phyloP scores from a whole-genome alignment of 148 eudicot species.

The Spergularia bocconei region DNA sequence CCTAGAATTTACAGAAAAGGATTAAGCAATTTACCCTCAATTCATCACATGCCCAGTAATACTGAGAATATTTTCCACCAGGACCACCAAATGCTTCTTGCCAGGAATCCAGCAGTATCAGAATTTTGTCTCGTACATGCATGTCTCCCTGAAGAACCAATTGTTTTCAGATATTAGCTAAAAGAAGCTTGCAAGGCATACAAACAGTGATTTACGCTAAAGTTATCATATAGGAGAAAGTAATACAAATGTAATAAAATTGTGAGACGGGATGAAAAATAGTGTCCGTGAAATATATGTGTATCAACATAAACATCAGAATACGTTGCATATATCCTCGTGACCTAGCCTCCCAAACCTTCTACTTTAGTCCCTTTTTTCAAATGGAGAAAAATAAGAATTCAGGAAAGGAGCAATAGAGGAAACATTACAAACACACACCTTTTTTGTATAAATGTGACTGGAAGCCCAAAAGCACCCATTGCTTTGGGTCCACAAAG shows the following conservation, averaged over 20 bases:
- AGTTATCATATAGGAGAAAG: neutral
- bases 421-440: too few relatives aligned
- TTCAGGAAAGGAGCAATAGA: too few relatives aligned
- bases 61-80: slow-evolving; percentile 73
- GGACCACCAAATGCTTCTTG: slow-evolving; percentile 95
- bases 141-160: slow-evolving; percentile 58
- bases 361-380: too few relatives aligned
- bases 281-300: neutral
- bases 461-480: too few relatives aligned
- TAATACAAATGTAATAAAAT: neutral
- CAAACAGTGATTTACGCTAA: neutral
- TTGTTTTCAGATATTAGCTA: neutral
- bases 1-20: neutral
- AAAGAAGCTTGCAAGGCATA: neutral
- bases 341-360: too few relatives aligned
- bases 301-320: neutral
- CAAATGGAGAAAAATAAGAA: too few relatives aligned
- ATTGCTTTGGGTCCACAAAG: too few relatives aligned
- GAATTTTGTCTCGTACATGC: slow-evolving; percentile 70
- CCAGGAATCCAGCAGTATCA: slow-evolving; percentile 82
- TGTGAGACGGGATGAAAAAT: too few relatives aligned
- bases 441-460: too few relatives aligned
- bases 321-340: too few relatives aligned
- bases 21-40: slow-evolving; percentile 50
- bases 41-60: slow-evolving; percentile 90